Base-by-base conservation (phyloP, 306 rosid species). In the Cajanus cajan region DNA sequence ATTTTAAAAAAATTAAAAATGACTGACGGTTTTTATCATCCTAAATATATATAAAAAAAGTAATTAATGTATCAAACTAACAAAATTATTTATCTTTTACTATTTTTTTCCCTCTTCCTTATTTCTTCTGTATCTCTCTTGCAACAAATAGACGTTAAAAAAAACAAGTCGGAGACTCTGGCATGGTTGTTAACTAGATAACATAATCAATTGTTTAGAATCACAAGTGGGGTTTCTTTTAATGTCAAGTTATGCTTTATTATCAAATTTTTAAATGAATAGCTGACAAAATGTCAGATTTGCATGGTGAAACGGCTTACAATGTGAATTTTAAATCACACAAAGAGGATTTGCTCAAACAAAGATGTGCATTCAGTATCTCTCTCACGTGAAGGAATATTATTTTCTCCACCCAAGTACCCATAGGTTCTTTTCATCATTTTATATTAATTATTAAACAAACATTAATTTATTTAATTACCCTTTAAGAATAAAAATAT, bases 221-320 rank as follows among this genome's bases (percentile, higher is more conserved):
- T 58, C 34, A 33, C 57, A n/a, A 41, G 19, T 58, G 65, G 31
- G 21, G 21, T 31, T 19, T 75, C 9, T 18, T 24, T 10, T 16
- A 0, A 4, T 33, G 31, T 18, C n/a, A 12, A 19, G 11, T n/a
- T 5, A 1, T 3, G 4, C 9, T 58, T 33, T 44, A 31, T 18
- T 2, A 76, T 18, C 1, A 31, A 4, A 3, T 33, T 47, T 58
- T 25, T 0, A 57, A 22, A 65, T 65, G 13, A 11, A 11, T 61
- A 24, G 36, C 18, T 6, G 78, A 79, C 83, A 79, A 47, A 61
- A 37, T 59, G 57, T 50, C 47, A 62, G 83, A 79, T 79, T 71
- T 74, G 52, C 34, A 4, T 8, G 36, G 12, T 14, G 19, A 65
- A 43, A 19, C 2, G 18, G 64, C 64, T 50, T 33, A 65, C 71